phyloP scores from a whole-genome alignment of 768 basidiomycete genomes.

The Boletus speciosus region DNA sequence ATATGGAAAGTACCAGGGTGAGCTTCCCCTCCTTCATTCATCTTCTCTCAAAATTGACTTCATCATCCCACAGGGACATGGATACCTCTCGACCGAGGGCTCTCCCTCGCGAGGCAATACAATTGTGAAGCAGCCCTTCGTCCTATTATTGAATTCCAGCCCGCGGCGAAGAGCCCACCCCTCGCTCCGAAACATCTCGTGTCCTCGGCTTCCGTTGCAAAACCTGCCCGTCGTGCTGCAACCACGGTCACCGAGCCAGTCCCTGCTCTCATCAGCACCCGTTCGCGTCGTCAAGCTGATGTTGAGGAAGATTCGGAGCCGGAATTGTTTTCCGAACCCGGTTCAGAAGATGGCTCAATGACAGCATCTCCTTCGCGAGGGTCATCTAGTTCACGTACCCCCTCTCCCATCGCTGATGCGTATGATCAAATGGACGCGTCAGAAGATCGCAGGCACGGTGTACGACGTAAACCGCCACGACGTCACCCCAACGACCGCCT shows the following conservation, averaged over 20 bases:
- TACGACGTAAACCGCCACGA: slow-evolving; percentile 47
- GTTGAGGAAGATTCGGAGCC: slow-evolving; percentile 58
- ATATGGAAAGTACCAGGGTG: slow-evolving; percentile 99
- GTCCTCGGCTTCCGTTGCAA: slow-evolving; percentile 50
- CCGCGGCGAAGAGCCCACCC: slow-evolving; percentile 86
- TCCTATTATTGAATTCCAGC: slow-evolving; percentile 92
- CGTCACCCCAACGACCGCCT: slow-evolving; percentile 45
- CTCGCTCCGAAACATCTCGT: slow-evolving; percentile 95
- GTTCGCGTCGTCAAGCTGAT: slow-evolving; percentile 52
- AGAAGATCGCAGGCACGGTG: slow-evolving; percentile 33
- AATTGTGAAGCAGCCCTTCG: slow-evolving; percentile 83
- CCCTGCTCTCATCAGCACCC: slow-evolving; percentile 41
- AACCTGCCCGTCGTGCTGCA: slow-evolving; percentile 27
- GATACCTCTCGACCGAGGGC: slow-evolving; percentile 92
- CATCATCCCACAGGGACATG: slow-evolving; percentile 74
- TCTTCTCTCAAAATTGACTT: neutral
- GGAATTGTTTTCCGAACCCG: slow-evolving; percentile 63
- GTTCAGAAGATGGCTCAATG: slow-evolving; percentile 86
- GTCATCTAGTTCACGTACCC: slow-evolving; percentile 87
- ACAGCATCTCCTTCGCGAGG: slow-evolving; percentile 84
- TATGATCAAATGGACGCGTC: slow-evolving; percentile 31
- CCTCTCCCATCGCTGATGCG: slow-evolving; percentile 71
- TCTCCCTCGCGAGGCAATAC: slow-evolving; percentile 86
- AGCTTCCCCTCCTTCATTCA: slow-evolving; percentile 21
- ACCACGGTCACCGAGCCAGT: slow-evolving; percentile 14